Percentiles rank a stretch among this genome's conserved stretches.
Conservation (phyloP, 108 stramenopile species). For the Conticribra guillardii region DNA sequence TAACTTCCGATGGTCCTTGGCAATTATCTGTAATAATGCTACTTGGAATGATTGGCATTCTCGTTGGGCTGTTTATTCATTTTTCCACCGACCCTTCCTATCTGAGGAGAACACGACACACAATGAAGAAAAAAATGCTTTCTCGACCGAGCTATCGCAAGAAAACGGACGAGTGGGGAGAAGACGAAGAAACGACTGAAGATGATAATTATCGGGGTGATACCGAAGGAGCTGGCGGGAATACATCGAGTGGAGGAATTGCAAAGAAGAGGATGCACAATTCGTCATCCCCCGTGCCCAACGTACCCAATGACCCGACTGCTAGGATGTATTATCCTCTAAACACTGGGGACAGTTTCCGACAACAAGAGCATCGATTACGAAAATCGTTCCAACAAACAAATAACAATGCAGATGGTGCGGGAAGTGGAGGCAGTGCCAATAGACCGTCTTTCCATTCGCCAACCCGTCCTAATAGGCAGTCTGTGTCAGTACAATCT, state of each 20-base stretch:
- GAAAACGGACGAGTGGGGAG: slow-evolving; percentile 80
- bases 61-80: slow-evolving; percentile 72
- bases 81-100: slow-evolving; percentile 42
- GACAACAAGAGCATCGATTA: slow-evolving; percentile 38
- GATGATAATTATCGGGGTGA: slow-evolving; percentile 37
- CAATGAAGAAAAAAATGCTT: slow-evolving; percentile 20
- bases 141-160: slow-evolving; percentile 42
- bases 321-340: slow-evolving; percentile 38
- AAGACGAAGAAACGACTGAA: slow-evolving; percentile 58
- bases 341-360: slow-evolving; percentile 22
- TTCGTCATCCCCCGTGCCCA: slow-evolving; percentile 10
- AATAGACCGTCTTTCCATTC: slow-evolving; percentile 17
- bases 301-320: slow-evolving; percentile 28
- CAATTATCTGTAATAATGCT: slow-evolving; percentile 66
- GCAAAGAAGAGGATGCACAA: slow-evolving; percentile 27
- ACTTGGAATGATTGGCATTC: slow-evolving; percentile 59
- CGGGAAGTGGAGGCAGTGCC: background rate
- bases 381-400: slow-evolving; percentile 25
- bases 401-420: slow-evolving; percentile 7
- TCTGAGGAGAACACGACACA: slow-evolving; percentile 11
- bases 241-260: background rate
- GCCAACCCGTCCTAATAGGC: slow-evolving; percentile 23
- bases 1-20: slow-evolving; percentile 48
- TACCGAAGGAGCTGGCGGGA: slow-evolving; percentile 14
- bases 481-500: background rate